Evolutionary conservation across 208 protist genomes (phyloP).

Genomic region (Polymyxa betae): DNA sequence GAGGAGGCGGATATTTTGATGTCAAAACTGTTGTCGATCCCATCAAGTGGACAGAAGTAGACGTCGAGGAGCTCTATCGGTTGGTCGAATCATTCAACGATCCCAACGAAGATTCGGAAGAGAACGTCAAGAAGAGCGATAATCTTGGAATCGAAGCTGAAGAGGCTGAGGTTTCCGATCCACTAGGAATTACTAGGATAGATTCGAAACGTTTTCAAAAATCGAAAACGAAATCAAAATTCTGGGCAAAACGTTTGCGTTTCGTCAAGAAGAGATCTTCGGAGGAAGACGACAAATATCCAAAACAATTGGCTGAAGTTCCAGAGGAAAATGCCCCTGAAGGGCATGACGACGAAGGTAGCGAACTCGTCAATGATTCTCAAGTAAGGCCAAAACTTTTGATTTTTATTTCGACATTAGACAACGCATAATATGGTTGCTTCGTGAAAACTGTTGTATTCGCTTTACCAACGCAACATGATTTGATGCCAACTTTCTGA

Average conservation of each 20-base stretch:
- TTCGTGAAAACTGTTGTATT: no score
- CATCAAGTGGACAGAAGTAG: background rate
- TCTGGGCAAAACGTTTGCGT: conserved; percentile 38
- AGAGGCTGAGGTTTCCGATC: background rate
- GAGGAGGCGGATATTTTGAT: background rate
- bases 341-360: background rate
- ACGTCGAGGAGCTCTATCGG: conserved; percentile 16
- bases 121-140: background rate
- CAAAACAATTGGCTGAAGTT: background rate
- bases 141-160: background rate
- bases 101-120: conserved; percentile 50
- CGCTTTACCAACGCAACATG: no score
- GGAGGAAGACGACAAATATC: background rate
- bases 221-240: conserved; percentile 9
- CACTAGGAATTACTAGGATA: background rate
- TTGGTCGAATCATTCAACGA: conserved; percentile 42
- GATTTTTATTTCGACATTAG: no score
- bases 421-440: no score
- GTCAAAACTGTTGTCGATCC: background rate
- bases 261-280: background rate
- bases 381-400: background rate
- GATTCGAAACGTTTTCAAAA: conserved; percentile 15
- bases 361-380: background rate
- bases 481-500: background rate
- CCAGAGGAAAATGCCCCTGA: background rate